A percentile compares a stretch with the other conserved stretches of the same genome.
These are phyloP conservation scores for Moricandia moricandioides DNA, from an alignment of 345 rosid species.

Conservation along the genomic window DNA sequence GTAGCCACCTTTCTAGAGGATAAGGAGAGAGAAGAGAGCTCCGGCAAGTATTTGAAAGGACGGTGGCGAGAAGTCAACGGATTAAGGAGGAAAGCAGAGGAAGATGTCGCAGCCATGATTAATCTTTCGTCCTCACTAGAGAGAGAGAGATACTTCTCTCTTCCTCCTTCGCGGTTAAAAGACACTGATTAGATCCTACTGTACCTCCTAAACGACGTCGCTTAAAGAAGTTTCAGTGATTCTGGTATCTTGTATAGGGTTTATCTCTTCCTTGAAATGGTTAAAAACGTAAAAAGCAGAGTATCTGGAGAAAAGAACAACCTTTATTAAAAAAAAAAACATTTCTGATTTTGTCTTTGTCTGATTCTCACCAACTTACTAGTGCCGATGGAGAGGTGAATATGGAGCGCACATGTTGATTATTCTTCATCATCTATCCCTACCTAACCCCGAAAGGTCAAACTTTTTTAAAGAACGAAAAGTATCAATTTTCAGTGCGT, in stretches of 20 bases:
- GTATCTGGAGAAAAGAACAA: background rate
- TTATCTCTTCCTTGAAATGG: background rate
- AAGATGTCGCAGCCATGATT: conserved; percentile 44
- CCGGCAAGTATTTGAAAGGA: conserved; percentile 13
- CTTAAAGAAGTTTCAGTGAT: background rate
- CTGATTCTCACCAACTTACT: background rate
- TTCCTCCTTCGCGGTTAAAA: background rate
- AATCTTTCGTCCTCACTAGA: conserved; percentile 4
- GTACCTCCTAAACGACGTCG: background rate
- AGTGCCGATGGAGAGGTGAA: background rate
- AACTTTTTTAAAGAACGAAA: background rate
- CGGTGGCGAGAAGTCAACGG: conserved; percentile 42
- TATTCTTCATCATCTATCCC: background rate
- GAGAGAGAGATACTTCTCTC: conserved; percentile 21
- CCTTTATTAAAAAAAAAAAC: background rate
- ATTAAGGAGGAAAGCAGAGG: conserved; percentile 44
- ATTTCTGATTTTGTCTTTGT: background rate
- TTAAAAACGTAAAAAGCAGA: background rate
- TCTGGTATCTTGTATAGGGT: too few relatives aligned
- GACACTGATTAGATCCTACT: background rate
- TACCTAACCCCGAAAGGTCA: background rate
- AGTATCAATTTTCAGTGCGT: background rate
- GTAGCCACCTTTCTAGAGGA: conserved; percentile 26
- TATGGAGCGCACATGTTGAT: background rate
- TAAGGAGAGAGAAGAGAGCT: conserved; percentile 32